Evolutionary conservation across 306 rosid genomes (phyloP).

Genomic region (Abrus precatorius): DNA sequence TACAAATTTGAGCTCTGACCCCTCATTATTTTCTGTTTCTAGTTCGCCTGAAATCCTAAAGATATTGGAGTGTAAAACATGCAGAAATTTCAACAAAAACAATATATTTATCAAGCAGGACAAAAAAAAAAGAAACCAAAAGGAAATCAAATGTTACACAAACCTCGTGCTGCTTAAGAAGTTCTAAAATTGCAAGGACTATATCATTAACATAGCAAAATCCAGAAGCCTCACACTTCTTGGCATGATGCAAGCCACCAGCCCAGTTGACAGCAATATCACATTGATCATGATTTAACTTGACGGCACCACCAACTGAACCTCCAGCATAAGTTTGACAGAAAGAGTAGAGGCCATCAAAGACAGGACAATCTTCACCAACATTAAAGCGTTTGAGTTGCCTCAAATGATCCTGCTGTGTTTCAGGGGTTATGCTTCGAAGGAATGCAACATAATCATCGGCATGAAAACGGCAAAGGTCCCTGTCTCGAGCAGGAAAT

Average conservation of each 20-base stretch:
- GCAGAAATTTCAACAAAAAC: constrained; percentile 13
- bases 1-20: constrained; percentile 23
- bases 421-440: constrained; percentile 80
- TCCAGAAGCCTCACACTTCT: constrained; percentile 93
- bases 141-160: constrained; percentile 24
- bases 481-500: constrained; percentile 87
- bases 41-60: constrained; percentile 25
- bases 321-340: constrained; percentile 95
- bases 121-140: constrained; percentile 8
- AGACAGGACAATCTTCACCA: constrained; percentile 91
- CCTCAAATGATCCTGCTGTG: constrained; percentile 89
- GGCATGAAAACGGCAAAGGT: constrained; percentile 87
- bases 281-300: constrained; percentile 79
- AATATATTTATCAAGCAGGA: constrained; percentile 15
- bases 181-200: constrained; percentile 86
- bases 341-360: constrained; percentile 84
- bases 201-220: constrained; percentile 91
- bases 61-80: background rate
- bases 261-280: constrained; percentile 94
- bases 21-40: background rate
- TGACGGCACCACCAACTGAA: constrained; percentile 93
- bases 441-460: constrained; percentile 90
- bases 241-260: constrained; percentile 90
- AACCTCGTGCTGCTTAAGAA: constrained; percentile 88
- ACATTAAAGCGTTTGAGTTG: constrained; percentile 93